These are phyloP conservation scores for Grosmannia penicillata DNA, from an alignment of 2,329 filamentous ascomycete genomes.

Conservation along the genomic window DNA sequence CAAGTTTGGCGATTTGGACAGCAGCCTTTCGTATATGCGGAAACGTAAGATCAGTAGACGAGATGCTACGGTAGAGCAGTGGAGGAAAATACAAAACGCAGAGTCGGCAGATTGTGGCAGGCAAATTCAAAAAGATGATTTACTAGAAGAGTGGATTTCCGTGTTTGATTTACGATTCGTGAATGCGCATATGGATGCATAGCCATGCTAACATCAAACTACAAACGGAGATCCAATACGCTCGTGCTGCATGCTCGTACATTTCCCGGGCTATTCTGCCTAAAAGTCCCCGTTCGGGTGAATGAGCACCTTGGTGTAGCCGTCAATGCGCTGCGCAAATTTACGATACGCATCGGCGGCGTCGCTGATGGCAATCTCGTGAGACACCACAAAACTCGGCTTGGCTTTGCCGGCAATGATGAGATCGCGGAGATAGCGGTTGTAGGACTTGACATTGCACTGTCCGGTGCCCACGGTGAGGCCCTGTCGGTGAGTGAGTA, in stretches of 20 bases:
- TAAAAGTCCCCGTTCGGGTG: not conserved
- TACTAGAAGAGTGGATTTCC: no score
- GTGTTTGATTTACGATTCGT: no score
- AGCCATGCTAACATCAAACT: no score
- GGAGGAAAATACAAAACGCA: not conserved
- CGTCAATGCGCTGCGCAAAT: conserved; percentile 1
- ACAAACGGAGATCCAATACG: no score
- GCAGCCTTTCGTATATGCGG: no score
- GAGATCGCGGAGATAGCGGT: not conserved
- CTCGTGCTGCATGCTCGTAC: not conserved
- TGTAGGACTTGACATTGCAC: not conserved
- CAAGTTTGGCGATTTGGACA: no score
- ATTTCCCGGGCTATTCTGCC: not conserved
- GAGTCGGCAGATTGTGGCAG: not conserved
- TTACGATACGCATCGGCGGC: not conserved
- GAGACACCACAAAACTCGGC: conserved; percentile 2
- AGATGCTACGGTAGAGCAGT: not conserved
- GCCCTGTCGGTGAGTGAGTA: not conserved
- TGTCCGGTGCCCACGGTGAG: not conserved
- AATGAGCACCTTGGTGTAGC: conserved; percentile 1
- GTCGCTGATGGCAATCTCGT: conserved; percentile 1
- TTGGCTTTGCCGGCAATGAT: not conserved
- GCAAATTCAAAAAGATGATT: not conserved
- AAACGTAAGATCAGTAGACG: no score
- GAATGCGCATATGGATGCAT: not conserved